Percentiles rank a stretch among this genome's conserved stretches.
Conservation (phyloP, 2,329 filamentous ascomycete species). For the Arthroderma sp. region DNA sequence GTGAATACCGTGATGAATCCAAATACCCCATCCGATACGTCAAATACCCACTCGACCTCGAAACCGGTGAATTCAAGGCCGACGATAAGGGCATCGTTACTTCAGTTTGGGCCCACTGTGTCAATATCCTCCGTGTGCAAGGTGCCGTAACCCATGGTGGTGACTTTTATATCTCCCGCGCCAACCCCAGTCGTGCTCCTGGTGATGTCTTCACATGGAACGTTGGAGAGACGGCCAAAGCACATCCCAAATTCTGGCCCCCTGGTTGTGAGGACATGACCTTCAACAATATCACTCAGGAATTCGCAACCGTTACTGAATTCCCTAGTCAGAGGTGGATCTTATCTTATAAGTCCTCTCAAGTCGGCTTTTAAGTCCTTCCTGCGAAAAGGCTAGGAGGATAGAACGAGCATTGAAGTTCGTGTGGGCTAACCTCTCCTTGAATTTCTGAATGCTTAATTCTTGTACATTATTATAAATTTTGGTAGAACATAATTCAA, state of each 20-base stretch:
- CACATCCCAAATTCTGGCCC: slow-evolving; percentile 14
- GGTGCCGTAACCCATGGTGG: slow-evolving; percentile 21
- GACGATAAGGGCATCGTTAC: slow-evolving; percentile 8
- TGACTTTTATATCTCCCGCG: slow-evolving; percentile 23
- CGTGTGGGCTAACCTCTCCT: too few species aligned
- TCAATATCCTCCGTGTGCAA: slow-evolving; percentile 22
- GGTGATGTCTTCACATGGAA: slow-evolving; percentile 24
- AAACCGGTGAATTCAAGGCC: slow-evolving; percentile 16
- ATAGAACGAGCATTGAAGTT: too few species aligned
- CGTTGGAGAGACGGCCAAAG: slow-evolving; percentile 15
- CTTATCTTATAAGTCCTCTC: slow-evolving; percentile 2
- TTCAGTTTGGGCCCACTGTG: slow-evolving; percentile 21
- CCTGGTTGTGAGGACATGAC: slow-evolving; percentile 23
- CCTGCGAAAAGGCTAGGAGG: too few species aligned
- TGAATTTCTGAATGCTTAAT: too few species aligned
- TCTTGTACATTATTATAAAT: too few species aligned
- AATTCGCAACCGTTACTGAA: slow-evolving; percentile 16
- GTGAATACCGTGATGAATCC: slow-evolving; percentile 19
- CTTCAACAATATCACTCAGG: slow-evolving; percentile 17
- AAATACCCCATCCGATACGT: slow-evolving; percentile 12
- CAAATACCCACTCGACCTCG: slow-evolving; percentile 21
- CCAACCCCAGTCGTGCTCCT: slow-evolving; percentile 15
- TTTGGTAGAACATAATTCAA: too few species aligned
- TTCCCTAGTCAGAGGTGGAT: slow-evolving; percentile 16
- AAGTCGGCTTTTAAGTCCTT: neutral